phyloP scores from a whole-genome alignment of 2,329 filamentous ascomycete genomes.

The Zasmidium angulare region DNA sequence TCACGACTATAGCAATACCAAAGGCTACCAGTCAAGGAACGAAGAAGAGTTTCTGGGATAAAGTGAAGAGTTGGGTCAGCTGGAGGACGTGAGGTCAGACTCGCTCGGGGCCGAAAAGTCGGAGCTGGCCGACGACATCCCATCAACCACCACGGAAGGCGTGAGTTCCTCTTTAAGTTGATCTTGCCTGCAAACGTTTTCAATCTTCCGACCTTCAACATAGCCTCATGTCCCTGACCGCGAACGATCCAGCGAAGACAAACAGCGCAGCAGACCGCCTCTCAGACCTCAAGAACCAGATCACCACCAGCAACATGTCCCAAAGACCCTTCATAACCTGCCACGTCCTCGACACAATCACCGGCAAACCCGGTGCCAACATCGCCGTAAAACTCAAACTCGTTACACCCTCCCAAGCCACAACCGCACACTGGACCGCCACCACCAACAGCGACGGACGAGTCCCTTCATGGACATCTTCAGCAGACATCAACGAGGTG shows the following conservation, averaged over 20 bases:
- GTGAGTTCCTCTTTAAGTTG: not conserved
- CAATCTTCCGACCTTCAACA: not conserved
- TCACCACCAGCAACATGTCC: conserved; percentile 17
- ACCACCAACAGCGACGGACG: conserved; percentile 75
- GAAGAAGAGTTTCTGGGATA: not conserved
- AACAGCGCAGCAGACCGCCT: not conserved
- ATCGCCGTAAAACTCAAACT: conserved; percentile 66
- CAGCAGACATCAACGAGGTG: conserved; percentile 36
- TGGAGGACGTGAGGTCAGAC: not conserved
- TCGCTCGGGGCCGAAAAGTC: not conserved
- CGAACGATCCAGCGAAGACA: not conserved
- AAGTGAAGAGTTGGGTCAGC: not conserved
- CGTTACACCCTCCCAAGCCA: conserved; percentile 35
- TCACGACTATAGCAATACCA: too few species aligned
- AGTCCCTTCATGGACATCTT: conserved; percentile 65
- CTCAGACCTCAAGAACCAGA: not conserved
- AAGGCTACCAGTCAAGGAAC: not conserved
- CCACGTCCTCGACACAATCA: conserved; percentile 81
- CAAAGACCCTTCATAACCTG: conserved; percentile 68
- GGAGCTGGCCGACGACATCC: not conserved
- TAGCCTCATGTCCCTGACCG: not conserved
- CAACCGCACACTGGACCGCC: conserved; percentile 57
- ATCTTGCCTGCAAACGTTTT: not conserved
- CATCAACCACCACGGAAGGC: not conserved
- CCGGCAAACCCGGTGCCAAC: conserved; percentile 65